Conservation (phyloP, 345 rosid species). For the Brassica juncea region DNA sequence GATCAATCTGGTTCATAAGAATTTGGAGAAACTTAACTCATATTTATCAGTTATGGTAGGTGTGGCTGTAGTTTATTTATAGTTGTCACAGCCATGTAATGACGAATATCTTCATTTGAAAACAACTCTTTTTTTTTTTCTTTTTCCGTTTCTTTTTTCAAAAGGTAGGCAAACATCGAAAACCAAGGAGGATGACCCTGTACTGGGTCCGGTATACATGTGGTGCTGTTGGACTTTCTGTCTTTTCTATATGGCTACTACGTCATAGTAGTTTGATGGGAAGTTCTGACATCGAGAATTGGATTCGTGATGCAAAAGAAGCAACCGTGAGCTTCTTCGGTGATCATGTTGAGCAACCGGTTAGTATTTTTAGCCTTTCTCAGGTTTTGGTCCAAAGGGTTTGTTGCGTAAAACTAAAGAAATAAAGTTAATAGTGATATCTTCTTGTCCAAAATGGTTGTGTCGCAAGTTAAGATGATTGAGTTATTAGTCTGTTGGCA, state of each 20-base stretch:
- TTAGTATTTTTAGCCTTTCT: slow-evolving; percentile 40
- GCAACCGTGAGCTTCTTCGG: slow-evolving; percentile 67
- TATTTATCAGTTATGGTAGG: slow-evolving; percentile 66
- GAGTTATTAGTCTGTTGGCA: slow-evolving; percentile 3
- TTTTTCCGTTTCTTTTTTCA: not conserved
- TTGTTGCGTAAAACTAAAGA: not conserved
- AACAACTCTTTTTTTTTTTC: not conserved
- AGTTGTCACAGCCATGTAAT: not conserved
- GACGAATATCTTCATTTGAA: not conserved
- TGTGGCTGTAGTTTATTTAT: slow-evolving; percentile 11
- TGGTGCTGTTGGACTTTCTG: slow-evolving; percentile 80
- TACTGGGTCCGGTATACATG: slow-evolving; percentile 80
- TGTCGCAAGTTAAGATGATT: not conserved
- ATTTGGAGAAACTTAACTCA: slow-evolving; percentile 68
- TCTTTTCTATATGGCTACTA: slow-evolving; percentile 78
- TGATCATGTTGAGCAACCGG: slow-evolving; percentile 97
- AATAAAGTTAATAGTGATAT: too few species aligned
- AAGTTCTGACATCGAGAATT: slow-evolving; percentile 85
- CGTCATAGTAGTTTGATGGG: slow-evolving; percentile 90
- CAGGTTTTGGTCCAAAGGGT: slow-evolving; percentile 14
- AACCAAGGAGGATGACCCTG: slow-evolving; percentile 65
- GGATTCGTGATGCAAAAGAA: slow-evolving; percentile 79
- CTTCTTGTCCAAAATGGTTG: too few species aligned
- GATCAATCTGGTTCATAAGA: slow-evolving; percentile 60
- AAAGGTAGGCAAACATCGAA: slow-evolving; percentile 76